Base-by-base conservation (phyloP, 345 rosid genomes). In the Gossypium anomalum region DNA sequence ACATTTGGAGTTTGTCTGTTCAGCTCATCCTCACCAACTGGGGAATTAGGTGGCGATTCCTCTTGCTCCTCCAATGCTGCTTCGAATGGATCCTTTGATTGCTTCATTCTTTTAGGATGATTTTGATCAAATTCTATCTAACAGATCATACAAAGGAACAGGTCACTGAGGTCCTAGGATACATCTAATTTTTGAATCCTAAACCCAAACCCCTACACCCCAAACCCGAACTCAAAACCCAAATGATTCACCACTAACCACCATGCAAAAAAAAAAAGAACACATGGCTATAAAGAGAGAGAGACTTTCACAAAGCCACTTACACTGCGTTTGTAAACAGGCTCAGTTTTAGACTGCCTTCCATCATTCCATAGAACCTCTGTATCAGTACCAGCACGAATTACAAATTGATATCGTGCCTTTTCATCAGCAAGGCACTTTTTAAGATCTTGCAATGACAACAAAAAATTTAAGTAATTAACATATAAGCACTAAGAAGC, bases 291-390 rank as follows among this genome's bases (percentile, higher is more conserved):
- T 5, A 10, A 3, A 23, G 61, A 76, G 17, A 45, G 25, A 51
- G 29, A 27, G 65, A 49, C 20, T n/a, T 64, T 38, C 63, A 49
- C 23, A 9, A 59, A 57, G 45, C 38, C 67, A 68, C 98, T 89
- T 70, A 94, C 98, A 78, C 89, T 58, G 69, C 94, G 97, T 84
- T 90, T 89, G 79, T 91, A 90, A 75, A 95, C 99, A 77, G 85
- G 97, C 74, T 95, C 99, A 62, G 99, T 90, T 78, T 87, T 93
- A 85, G 86, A 77, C 11, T 93, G 93, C 79, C 98, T 88, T 17
- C 89, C 90, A 71, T 95, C 99, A 85, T 95, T 95, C 99, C 98
- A 95, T 44, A 91, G 79, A 49, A 95, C 94, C 89, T 95, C 99
- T 20, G 94, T 91, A 76, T 93, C 97, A 45, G 89, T 73, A 51